Conservation (phyloP, 1,139 yeast genomes). For the Williopsis jadinii region DNA sequence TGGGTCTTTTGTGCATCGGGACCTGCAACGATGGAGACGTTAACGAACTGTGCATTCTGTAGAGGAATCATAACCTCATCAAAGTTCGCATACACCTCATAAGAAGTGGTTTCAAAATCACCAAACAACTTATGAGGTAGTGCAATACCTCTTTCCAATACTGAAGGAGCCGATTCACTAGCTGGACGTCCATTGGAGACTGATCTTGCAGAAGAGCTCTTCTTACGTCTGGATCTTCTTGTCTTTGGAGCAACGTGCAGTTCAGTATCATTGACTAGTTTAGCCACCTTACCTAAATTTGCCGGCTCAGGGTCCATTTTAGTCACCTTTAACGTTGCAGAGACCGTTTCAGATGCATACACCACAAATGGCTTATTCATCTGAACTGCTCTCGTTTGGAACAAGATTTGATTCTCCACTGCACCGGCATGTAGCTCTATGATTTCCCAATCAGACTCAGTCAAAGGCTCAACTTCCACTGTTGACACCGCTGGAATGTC, state of each 20-base stretch:
- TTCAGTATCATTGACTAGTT: constrained; percentile 67
- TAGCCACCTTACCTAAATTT: constrained; percentile 35
- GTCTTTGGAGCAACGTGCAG: constrained; percentile 72
- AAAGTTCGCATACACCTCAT: constrained; percentile 39
- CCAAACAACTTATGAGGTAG: constrained; percentile 41
- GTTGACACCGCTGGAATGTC: constrained; percentile 47
- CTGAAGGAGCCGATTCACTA: constrained; percentile 14
- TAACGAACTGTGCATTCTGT: constrained; percentile 40
- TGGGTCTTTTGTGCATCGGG: constrained; percentile 29
- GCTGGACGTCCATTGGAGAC: constrained; percentile 28
- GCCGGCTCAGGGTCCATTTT: constrained; percentile 46
- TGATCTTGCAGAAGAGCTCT: constrained; percentile 19
- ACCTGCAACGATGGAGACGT: constrained; percentile 52
- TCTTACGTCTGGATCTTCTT: constrained; percentile 29
- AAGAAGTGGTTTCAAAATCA: constrained; percentile 15
- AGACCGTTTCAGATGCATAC: constrained; percentile 59
- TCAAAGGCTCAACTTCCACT: constrained; percentile 71
- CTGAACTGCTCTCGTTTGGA: constrained; percentile 76
- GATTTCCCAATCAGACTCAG: constrained; percentile 84
- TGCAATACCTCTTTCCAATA: constrained; percentile 48
- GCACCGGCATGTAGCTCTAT: constrained; percentile 77
- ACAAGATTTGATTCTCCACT: constrained; percentile 67
- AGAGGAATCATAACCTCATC: constrained; percentile 30
- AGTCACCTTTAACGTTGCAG: constrained; percentile 58
- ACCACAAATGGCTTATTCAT: constrained; percentile 57